Evolutionary conservation across 345 rosid genomes (phyloP).

Genomic region (Diplotaxis tenuifolia): DNA sequence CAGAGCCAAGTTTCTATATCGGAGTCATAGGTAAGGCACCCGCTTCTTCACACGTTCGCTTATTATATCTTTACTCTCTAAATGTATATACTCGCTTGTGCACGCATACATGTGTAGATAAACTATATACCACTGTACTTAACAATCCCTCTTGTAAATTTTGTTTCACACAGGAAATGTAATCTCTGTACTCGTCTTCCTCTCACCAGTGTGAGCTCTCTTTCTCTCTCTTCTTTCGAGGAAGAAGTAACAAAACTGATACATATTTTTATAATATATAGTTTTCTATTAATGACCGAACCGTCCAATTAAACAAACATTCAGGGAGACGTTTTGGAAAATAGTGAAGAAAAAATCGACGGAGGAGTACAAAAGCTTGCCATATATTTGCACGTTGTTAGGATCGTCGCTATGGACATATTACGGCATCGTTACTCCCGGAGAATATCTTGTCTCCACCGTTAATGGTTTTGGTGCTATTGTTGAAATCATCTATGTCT

Average conservation of each 20-base stretch:
- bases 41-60: neutral
- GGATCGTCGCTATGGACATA: conserved; percentile 72
- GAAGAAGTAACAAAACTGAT: neutral
- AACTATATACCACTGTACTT: neutral
- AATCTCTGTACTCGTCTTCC: conserved; percentile 67
- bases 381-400: conserved; percentile 59
- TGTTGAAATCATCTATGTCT: conserved; percentile 50
- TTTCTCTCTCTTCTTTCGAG: neutral
- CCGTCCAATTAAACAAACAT: neutral
- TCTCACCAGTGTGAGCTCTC: conserved; percentile 64
- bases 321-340: conserved; percentile 69
- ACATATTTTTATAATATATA: neutral
- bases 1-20: conserved; percentile 36
- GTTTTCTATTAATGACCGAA: neutral
- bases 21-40: conserved; percentile 35
- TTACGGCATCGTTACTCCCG: conserved; percentile 68
- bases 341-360: conserved; percentile 64
- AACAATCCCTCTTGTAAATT: neutral
- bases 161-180: conserved; percentile 55
- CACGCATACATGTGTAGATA: neutral
- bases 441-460: conserved; percentile 68
- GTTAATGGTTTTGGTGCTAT: conserved; percentile 71
- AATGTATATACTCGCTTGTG: neutral
- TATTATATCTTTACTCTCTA: neutral
- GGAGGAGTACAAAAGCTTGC: conserved; percentile 70